Percentiles rank a stretch among this genome's conserved stretches.
These are phyloP conservation scores for Stephanodiscus minutulus DNA, from an alignment of 108 stramenopile genomes.

Conservation along the genomic window DNA sequence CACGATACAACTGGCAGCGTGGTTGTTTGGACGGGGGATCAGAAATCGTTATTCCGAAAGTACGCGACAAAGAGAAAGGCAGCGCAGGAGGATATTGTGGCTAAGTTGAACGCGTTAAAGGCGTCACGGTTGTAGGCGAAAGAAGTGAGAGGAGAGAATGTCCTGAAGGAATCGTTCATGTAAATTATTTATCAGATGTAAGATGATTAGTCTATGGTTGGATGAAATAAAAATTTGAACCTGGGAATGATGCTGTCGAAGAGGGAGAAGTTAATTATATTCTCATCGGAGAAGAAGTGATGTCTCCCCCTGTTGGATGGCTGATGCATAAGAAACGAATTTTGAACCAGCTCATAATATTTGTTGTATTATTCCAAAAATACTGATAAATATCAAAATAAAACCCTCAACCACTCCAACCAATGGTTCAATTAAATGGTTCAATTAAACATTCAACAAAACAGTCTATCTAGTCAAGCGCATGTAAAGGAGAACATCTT, in stretches of 20 bases:
- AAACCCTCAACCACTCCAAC: too few species aligned
- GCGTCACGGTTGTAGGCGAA: slow-evolving; percentile 5
- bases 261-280: background rate
- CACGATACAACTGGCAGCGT: background rate
- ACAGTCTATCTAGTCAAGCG: slow-evolving; percentile 5
- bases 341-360: background rate
- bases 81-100: slow-evolving; percentile 30
- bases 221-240: background rate
- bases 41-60: slow-evolving; percentile 40
- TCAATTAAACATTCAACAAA: too few species aligned
- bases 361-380: background rate
- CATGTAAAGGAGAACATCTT: slow-evolving; percentile 9
- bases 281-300: too few species aligned
- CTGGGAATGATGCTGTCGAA: slow-evolving; percentile 3
- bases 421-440: too few species aligned
- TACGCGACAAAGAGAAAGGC: slow-evolving; percentile 26
- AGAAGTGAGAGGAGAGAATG: background rate
- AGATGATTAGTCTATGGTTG: too few species aligned
- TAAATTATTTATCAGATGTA: background rate
- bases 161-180: background rate
- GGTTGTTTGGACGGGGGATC: slow-evolving; percentile 43
- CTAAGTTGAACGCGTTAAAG: slow-evolving; percentile 29
- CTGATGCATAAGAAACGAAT: background rate
- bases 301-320: background rate
- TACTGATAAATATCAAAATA: background rate